Conservation (phyloP, 2,329 filamentous ascomycete species). For the Botrytis medusae region DNA sequence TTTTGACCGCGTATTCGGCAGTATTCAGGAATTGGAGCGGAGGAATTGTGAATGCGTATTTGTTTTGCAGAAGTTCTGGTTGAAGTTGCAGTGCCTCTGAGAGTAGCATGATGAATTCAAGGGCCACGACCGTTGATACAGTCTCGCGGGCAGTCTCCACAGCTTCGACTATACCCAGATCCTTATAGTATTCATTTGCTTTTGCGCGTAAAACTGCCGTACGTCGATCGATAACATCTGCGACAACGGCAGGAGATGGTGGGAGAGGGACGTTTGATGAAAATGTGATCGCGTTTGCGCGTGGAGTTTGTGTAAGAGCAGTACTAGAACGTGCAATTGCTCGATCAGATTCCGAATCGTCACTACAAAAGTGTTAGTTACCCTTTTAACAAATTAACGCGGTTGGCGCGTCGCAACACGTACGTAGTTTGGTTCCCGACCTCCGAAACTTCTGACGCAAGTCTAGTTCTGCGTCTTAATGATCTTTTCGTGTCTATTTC, state of each 20-base stretch:
- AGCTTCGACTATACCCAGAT: constrained; percentile 64
- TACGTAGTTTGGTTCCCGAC: constrained; percentile 33
- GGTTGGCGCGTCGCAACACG: constrained; percentile 30
- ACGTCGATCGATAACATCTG: constrained; percentile 71
- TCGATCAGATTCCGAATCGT: constrained; percentile 39
- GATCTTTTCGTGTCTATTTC: constrained; percentile 45
- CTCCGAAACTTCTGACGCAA: constrained; percentile 43
- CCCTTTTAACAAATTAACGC: constrained; percentile 25
- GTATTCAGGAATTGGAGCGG: constrained; percentile 56
- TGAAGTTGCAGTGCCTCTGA: constrained; percentile 73
- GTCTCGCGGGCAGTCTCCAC: constrained; percentile 66
- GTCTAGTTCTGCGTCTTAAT: constrained; percentile 47
- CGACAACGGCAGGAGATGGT: constrained; percentile 76
- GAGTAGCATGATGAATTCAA: constrained; percentile 66
- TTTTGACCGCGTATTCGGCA: constrained; percentile 59
- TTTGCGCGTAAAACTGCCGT: constrained; percentile 65
- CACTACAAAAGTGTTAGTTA: constrained; percentile 32
- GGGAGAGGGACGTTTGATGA: constrained; percentile 67
- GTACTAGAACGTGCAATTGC: constrained; percentile 34
- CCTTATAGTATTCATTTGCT: constrained; percentile 62
- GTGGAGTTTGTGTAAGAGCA: constrained; percentile 39
- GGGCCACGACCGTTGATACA: constrained; percentile 69
- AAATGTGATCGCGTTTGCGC: constrained; percentile 41
- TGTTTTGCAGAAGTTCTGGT: constrained; percentile 67
- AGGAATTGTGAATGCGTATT: constrained; percentile 72